Evolutionary conservation across 129 eudicot genomes (phyloP).

Genomic region (Mikania micrantha): DNA sequence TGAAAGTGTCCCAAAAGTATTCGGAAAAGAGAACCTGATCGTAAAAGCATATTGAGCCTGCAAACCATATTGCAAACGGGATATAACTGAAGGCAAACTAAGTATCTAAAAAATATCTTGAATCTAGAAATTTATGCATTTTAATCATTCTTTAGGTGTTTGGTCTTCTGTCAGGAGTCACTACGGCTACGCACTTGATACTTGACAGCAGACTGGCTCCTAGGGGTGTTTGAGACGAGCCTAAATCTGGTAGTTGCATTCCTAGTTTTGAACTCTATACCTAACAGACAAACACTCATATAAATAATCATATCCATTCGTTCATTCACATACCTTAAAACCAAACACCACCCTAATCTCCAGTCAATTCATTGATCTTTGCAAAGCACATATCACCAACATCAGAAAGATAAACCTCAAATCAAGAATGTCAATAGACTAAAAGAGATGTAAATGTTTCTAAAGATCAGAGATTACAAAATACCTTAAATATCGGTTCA

Average conservation of each 20-base stretch:
- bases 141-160: background rate
- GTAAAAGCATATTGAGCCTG: background rate
- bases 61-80: background rate
- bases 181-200: background rate
- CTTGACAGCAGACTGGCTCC: background rate
- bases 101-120: background rate
- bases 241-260: background rate
- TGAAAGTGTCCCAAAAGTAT: background rate
- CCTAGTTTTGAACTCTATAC: background rate
- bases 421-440: conserved; percentile 1
- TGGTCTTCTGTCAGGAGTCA: background rate
- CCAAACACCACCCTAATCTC: background rate
- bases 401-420: background rate
- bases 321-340: background rate
- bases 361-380: background rate
- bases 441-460: background rate
- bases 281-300: background rate
- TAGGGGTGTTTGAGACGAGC: background rate
- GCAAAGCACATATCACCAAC: background rate
- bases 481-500: conserved; percentile 94
- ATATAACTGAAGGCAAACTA: background rate
- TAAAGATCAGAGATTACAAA: conserved; percentile 10
- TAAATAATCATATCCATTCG: background rate
- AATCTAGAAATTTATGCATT: background rate
- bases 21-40: background rate